phyloP scores from a whole-genome alignment of 768 basidiomycete species.

The Chalciporus pseudorubinellus region DNA sequence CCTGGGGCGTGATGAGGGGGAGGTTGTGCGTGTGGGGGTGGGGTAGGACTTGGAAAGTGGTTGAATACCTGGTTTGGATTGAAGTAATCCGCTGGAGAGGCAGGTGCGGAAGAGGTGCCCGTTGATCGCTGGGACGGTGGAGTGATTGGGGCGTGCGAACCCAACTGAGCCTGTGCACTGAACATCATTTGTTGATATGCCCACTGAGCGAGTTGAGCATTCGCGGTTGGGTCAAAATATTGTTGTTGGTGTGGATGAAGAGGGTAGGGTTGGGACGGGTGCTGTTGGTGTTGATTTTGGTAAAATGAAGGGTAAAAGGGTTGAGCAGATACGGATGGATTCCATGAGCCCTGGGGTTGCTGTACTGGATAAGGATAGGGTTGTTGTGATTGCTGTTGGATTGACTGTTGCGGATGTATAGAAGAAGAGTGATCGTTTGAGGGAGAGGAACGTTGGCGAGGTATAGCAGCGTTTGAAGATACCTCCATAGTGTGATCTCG shows the following conservation, averaged over 20 bases:
- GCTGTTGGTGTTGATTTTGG: conserved; percentile 66
- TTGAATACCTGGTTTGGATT: conserved; percentile 59
- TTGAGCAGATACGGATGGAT: conserved; percentile 59
- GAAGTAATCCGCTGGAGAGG: conserved; percentile 52
- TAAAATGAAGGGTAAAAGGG: conserved; percentile 80
- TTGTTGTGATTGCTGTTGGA: conserved; percentile 27
- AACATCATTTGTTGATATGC: conserved; percentile 92
- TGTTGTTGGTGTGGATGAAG: conserved; percentile 43
- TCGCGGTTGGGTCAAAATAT: conserved; percentile 75
- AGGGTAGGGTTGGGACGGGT: conserved; percentile 47
- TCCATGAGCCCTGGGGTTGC: conserved; percentile 70
- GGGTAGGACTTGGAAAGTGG: conserved; percentile 68
- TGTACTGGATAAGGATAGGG: conserved; percentile 70
- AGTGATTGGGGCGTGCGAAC: conserved; percentile 30
- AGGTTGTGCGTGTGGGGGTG: conserved; percentile 57
- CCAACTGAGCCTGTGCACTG: conserved; percentile 50
- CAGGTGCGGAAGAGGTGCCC: conserved; percentile 37
- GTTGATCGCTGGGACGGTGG: conserved; percentile 38
- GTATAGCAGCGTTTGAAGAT: conserved; percentile 40
- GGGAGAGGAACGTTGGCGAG: conserved; percentile 61
- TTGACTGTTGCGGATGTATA: conserved; percentile 24
- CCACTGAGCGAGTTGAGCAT: conserved; percentile 80
- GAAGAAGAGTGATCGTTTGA: conserved; percentile 48
- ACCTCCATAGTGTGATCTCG: conserved; percentile 66
- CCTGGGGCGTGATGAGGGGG: conserved; percentile 27